Evolutionary conservation across 345 rosid species (phyloP).

Genomic region (Lumnitzera littorea): DNA sequence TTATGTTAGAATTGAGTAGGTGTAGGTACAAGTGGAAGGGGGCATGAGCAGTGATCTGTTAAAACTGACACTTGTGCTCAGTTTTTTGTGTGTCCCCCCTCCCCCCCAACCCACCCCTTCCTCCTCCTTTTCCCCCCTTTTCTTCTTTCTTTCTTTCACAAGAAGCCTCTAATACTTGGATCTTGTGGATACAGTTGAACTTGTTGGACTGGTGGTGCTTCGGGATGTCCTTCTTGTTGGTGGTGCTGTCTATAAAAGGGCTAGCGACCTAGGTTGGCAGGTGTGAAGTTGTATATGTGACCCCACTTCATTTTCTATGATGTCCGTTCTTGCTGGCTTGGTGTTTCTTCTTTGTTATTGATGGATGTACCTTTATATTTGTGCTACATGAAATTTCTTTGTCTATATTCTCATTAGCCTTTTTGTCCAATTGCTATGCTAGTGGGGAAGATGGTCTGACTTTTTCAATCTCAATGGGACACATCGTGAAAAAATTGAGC

Average conservation of each 20-base stretch:
- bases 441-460: constrained; percentile 75
- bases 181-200: constrained; percentile 44
- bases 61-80: not conserved
- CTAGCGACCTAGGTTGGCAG: constrained; percentile 66
- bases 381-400: not conserved
- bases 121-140: too few species aligned
- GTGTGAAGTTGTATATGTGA: constrained; percentile 5
- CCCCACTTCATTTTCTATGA: not conserved
- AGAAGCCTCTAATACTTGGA: too few species aligned
- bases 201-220: constrained; percentile 67
- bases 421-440: constrained; percentile 11
- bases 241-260: constrained; percentile 76
- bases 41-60: not conserved
- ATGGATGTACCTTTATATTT: not conserved
- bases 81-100: not conserved
- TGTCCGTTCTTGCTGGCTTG: not conserved
- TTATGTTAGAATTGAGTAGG: too few species aligned
- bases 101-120: too few species aligned
- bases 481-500: constrained; percentile 63
- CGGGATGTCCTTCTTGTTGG: constrained; percentile 74
- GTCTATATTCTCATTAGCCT: not conserved
- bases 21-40: too few species aligned
- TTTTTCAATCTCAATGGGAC: constrained; percentile 82
- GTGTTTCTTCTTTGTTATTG: not conserved
- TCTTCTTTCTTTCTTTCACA: not conserved